These are phyloP conservation scores for Euphrasia arctica DNA, from an alignment of 305 asterid genomes.

Conservation along the genomic window DNA sequence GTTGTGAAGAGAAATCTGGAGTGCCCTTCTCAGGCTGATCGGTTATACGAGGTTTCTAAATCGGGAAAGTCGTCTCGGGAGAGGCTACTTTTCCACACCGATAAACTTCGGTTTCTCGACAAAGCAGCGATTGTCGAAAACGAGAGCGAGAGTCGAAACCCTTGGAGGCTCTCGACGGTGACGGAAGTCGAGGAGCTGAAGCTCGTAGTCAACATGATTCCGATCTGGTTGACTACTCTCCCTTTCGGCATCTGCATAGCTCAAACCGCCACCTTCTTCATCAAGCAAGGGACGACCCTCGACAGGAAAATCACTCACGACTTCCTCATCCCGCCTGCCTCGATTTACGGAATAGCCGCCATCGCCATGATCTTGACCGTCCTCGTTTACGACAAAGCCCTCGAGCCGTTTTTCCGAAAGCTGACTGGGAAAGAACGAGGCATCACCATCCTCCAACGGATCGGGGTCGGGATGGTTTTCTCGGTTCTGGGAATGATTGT, in stretches of 20 bases:
- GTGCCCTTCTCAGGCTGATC: constrained; percentile 42
- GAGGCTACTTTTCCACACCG: constrained; percentile 66
- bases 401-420: constrained; percentile 56
- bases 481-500: constrained; percentile 47
- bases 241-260: constrained; percentile 77
- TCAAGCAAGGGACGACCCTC: constrained; percentile 65
- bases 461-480: constrained; percentile 85
- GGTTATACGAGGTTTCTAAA: constrained; percentile 53
- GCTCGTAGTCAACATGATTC: constrained; percentile 66
- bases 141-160: constrained; percentile 34
- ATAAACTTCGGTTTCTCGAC: constrained; percentile 76
- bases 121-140: constrained; percentile 68
- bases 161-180: constrained; percentile 74
- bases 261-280: constrained; percentile 77
- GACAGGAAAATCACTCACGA: constrained; percentile 37
- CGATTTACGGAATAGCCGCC: constrained; percentile 59
- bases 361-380: constrained; percentile 65
- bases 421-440: constrained; percentile 69
- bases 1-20: constrained; percentile 49
- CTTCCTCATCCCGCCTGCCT: constrained; percentile 76
- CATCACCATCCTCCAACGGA: constrained; percentile 67
- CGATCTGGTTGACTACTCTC: constrained; percentile 77
- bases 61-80: constrained; percentile 34
- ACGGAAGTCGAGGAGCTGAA: constrained; percentile 79
- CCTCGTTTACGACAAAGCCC: constrained; percentile 56